A percentile compares a stretch with the other conserved stretches of the same genome.
phyloP scores from a whole-genome alignment of 768 basidiomycete genomes.

The Macrolepiota albuminosa region DNA sequence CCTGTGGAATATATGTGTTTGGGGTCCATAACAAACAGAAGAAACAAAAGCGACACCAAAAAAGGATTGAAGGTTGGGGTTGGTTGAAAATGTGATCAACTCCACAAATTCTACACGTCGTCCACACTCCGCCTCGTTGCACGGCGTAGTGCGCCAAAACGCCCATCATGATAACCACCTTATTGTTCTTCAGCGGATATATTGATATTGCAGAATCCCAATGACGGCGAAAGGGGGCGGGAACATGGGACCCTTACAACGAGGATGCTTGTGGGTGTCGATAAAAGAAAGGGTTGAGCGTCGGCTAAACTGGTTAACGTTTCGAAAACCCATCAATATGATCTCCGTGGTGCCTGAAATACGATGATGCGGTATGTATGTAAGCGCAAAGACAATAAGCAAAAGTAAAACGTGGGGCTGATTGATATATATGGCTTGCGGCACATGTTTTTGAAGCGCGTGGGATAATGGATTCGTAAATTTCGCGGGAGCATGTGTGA shows the following conservation, averaged over 20 bases:
- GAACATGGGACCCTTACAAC: background rate
- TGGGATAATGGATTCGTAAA: background rate
- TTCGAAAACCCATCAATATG: background rate
- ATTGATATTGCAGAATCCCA: background rate
- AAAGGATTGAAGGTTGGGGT: background rate
- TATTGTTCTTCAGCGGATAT: background rate
- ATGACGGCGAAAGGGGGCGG: background rate
- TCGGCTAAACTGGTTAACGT: background rate
- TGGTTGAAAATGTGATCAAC: background rate
- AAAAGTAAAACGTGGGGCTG: background rate
- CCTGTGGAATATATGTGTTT: too few species aligned
- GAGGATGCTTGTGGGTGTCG: background rate
- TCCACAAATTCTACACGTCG: background rate
- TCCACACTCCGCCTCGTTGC: slow-evolving; percentile 2
- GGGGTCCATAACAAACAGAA: background rate
- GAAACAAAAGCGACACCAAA: background rate
- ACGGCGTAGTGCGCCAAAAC: background rate
- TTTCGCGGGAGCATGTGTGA: background rate
- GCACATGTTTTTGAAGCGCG: background rate
- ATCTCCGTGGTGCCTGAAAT: slow-evolving; percentile 4
- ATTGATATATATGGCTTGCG: background rate
- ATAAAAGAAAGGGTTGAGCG: background rate
- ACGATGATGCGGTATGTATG: background rate
- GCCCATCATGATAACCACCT: background rate
- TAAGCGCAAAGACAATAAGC: background rate